phyloP scores from a whole-genome alignment of 768 basidiomycete species.

The Suillus alpinus region DNA sequence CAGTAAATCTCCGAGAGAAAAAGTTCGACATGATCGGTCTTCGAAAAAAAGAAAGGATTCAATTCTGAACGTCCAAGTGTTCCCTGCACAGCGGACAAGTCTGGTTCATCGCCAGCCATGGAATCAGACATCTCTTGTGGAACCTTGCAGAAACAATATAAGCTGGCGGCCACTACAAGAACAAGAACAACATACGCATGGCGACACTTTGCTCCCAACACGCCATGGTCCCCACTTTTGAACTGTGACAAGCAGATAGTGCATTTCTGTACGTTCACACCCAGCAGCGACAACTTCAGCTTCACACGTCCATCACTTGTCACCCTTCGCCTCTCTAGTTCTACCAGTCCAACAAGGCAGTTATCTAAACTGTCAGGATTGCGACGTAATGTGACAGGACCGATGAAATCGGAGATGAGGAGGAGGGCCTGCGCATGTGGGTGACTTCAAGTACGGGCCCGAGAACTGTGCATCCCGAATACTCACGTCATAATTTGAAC shows the following conservation, averaged over 20 bases:
- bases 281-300: conserved; percentile 64
- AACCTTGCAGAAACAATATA: conserved; percentile 33
- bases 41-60: background rate
- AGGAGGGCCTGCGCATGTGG: conserved; percentile 48
- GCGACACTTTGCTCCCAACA: conserved; percentile 54
- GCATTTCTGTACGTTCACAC: conserved; percentile 64
- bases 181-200: conserved; percentile 44
- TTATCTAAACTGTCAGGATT: conserved; percentile 15
- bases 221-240: conserved; percentile 53
- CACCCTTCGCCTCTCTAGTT: conserved; percentile 55
- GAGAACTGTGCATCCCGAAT: conserved; percentile 18
- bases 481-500: conserved; percentile 66
- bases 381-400: conserved; percentile 40
- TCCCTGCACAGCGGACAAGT: conserved; percentile 69
- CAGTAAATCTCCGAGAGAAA: background rate
- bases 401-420: conserved; percentile 60
- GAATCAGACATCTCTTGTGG: conserved; percentile 60
- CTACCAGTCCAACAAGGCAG: conserved; percentile 43
- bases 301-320: conserved; percentile 67
- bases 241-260: conserved; percentile 74
- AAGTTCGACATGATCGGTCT: background rate
- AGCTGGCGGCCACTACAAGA: conserved; percentile 3
- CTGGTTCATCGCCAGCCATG: conserved; percentile 58
- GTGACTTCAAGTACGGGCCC: conserved; percentile 17
- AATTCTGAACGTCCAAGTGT: conserved; percentile 33